These are phyloP conservation scores for Aspergillus hiratsukae DNA, from an alignment of 2,329 filamentous ascomycete genomes.

Conservation along the genomic window DNA sequence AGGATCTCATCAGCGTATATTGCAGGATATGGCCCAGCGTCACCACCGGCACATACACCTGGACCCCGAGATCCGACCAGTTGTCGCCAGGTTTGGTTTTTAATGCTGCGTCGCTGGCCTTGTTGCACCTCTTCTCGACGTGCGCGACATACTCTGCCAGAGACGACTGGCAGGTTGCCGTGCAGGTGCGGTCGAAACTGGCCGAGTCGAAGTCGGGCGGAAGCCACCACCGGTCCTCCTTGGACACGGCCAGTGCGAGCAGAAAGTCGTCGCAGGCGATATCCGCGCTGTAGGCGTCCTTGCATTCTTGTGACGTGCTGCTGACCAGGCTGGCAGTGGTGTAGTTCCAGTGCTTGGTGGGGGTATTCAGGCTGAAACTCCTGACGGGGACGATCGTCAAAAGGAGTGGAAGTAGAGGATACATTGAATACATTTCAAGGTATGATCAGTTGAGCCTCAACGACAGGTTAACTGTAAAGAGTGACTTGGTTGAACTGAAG, in stretches of 20 bases:
- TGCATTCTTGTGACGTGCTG: constrained; percentile 9
- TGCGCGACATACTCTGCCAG: constrained; percentile 6
- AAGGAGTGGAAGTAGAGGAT: not conserved
- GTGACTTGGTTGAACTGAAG: not conserved
- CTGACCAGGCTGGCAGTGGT: constrained; percentile 5
- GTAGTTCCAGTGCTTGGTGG: constrained; percentile 6
- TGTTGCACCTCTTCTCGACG: constrained; percentile 1
- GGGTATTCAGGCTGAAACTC: not conserved
- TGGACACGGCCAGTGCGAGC: constrained; percentile 1
- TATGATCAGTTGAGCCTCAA: too few relatives aligned
- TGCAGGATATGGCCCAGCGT: constrained; percentile 4
- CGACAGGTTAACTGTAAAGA: not conserved
- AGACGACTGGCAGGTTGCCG: constrained; percentile 4
- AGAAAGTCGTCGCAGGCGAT: constrained; percentile 8
- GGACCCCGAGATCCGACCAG: not conserved
- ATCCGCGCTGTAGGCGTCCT: constrained; percentile 10
- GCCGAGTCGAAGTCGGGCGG: not conserved
- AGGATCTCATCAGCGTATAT: constrained; percentile 7
- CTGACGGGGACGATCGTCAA: not conserved
- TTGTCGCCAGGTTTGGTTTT: not conserved
- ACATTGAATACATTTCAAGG: not conserved
- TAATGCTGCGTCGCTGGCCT: constrained; percentile 3
- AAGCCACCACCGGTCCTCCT: not conserved
- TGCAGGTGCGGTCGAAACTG: constrained; percentile 9
- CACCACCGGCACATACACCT: constrained; percentile 1